Percentiles rank a stretch among this genome's conserved stretches.
phyloP scores from a whole-genome alignment of 2,329 filamentous ascomycete genomes.

The Talaromyces amestolkiae region DNA sequence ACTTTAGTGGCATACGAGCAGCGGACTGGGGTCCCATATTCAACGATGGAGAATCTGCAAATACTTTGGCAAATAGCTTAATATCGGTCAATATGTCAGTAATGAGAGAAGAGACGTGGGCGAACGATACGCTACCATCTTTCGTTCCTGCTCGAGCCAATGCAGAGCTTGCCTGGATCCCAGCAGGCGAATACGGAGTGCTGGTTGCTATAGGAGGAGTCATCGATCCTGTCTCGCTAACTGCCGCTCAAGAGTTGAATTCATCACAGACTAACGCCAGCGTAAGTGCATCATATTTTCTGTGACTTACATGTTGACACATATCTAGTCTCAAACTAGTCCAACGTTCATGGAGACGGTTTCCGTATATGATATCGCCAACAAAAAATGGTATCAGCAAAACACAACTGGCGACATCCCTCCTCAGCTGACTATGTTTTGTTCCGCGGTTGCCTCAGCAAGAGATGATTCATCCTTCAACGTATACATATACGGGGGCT shows the following conservation, averaged over 20 bases:
- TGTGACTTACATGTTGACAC: not conserved
- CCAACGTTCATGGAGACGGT: slow-evolving; percentile 40
- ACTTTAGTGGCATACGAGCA: slow-evolving; percentile 64
- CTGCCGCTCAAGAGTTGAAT: slow-evolving; percentile 9
- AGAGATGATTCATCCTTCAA: slow-evolving; percentile 39
- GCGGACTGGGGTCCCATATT: slow-evolving; percentile 53
- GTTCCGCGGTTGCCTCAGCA: slow-evolving; percentile 42
- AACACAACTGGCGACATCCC: slow-evolving; percentile 41
- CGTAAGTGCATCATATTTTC: slow-evolving; percentile 16
- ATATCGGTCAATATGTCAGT: slow-evolving; percentile 60
- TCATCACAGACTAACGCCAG: slow-evolving; percentile 22
- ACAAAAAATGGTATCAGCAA: slow-evolving; percentile 34
- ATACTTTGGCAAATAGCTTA: slow-evolving; percentile 53
- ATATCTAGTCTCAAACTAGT: slow-evolving; percentile 24
- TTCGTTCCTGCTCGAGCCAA: slow-evolving; percentile 57
- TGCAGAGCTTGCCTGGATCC: slow-evolving; percentile 64
- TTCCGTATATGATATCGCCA: slow-evolving; percentile 38
- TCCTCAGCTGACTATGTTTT: slow-evolving; percentile 39
- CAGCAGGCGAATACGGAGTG: slow-evolving; percentile 37
- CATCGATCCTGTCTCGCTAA: slow-evolving; percentile 27
- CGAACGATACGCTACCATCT: slow-evolving; percentile 54
- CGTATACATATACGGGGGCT: slow-evolving; percentile 38
- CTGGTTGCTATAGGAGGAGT: slow-evolving; percentile 43
- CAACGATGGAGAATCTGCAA: slow-evolving; percentile 31
- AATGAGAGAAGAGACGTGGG: slow-evolving; percentile 55